Base-by-base conservation (phyloP, 164 flowering plant genomes). In the Macadamia tetraphylla region DNA sequence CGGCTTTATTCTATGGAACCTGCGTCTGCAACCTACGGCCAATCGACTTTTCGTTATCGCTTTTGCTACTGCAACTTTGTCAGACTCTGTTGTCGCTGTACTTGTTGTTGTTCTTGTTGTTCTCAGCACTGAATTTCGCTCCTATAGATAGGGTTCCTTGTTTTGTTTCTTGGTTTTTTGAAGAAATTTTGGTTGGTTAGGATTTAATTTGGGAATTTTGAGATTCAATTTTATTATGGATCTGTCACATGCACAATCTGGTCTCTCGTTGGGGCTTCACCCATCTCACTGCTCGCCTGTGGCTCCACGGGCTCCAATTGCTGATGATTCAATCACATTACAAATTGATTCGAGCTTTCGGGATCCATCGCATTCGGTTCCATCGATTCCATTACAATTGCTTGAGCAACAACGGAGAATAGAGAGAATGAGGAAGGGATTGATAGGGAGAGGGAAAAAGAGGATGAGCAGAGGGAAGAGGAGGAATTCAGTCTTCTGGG, bases 401-500 rank as follows among this genome's bases (percentile, higher is more conserved):
- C 74, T 85, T 23, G 86, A 78, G 56, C 77, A 72, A n/a, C 75
- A 77, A 46, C 43, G 0, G 79, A 78, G 62, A 67, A 17, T 67
- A 55, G 49, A 3, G 65, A 64, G 6, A 67, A 84, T 69, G 70
- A 64, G 74, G 60, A 11, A 11, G 60, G n/a, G 5, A 5, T 49
- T 10, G 62, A 69, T 46, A 23, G 58, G n/a, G 67, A 71, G 56
- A 42, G 62, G 46, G 29, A 55, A 1, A 71, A 43, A 0, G 79
- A 67, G 0, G 81, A 77, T 0, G 77, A 71, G 9, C 82, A 72
- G 0, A 72, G 64, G 32, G 76, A 56, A 9, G 86, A 70, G 64
- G 87, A 78, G 58, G 84, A 85, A 74, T 83, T 88, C 71, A 77
- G 80, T 46, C 68, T 90, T 44, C 58, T 88, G 14, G 96, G 96